Evolutionary conservation across 176 grass and related monocot species (phyloP).

Genomic region (Bothriochloa decipiens): DNA sequence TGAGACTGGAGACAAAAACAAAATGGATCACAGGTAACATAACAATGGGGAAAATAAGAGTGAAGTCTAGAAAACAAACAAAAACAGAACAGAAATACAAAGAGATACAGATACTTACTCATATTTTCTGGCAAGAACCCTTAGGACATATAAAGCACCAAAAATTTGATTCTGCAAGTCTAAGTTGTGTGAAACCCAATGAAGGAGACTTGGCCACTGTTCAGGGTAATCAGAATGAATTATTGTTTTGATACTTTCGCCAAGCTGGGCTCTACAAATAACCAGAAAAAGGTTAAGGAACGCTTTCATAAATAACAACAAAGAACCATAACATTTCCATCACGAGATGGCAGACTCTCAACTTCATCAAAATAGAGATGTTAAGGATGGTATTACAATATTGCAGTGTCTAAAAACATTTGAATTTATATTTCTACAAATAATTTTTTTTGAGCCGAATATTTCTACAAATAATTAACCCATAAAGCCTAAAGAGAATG

Average conservation of each 20-base stretch:
- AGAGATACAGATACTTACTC: slow-evolving; percentile 63
- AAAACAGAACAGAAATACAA: slow-evolving; percentile 5
- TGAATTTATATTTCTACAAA: slow-evolving; percentile 21
- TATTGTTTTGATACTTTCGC: slow-evolving; percentile 97
- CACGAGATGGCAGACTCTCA: slow-evolving; percentile 18
- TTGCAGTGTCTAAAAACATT: slow-evolving; percentile 2
- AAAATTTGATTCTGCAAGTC: slow-evolving; percentile 83
- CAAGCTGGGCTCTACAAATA: slow-evolving; percentile 81
- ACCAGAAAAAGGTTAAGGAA: slow-evolving; percentile 19
- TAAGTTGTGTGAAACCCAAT: slow-evolving; percentile 83
- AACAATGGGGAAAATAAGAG: not conserved
- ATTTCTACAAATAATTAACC: slow-evolving; percentile 7
- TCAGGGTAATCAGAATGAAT: slow-evolving; percentile 92
- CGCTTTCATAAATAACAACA: slow-evolving; percentile 22
- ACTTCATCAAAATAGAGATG: slow-evolving; percentile 37
- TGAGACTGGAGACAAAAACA: not conserved
- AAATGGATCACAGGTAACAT: not conserved
- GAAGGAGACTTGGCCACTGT: slow-evolving; percentile 90
- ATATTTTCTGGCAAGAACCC: slow-evolving; percentile 91
- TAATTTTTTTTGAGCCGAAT: too few species aligned
- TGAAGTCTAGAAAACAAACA: slow-evolving; percentile 2
- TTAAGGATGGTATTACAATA: slow-evolving; percentile 5
- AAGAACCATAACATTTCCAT: not conserved
- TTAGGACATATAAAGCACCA: slow-evolving; percentile 91
- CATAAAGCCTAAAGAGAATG: not conserved